phyloP scores from a whole-genome alignment of 768 basidiomycete species.

The Sporobolomyces roseus region DNA sequence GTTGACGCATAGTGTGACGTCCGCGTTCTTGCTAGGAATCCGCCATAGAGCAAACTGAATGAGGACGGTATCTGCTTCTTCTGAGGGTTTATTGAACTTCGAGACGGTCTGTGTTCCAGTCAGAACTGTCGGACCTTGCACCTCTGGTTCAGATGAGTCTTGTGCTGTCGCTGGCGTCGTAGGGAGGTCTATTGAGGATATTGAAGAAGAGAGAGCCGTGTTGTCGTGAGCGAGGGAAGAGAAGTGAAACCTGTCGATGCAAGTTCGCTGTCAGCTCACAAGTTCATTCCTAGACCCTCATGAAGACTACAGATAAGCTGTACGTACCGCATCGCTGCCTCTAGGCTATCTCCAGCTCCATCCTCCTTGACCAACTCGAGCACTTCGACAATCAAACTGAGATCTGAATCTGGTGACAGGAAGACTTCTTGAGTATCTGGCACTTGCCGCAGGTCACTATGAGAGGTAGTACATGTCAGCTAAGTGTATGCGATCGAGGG shows the following conservation, averaged over 20 bases:
- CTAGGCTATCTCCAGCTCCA: conserved; percentile 53
- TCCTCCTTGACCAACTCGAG: conserved; percentile 62
- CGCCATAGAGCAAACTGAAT: conserved; percentile 80
- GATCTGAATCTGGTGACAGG: conserved; percentile 62
- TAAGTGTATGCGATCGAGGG: conserved; percentile 36
- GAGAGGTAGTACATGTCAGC: not conserved
- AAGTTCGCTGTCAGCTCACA: too few species aligned
- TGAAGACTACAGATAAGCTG: too few species aligned
- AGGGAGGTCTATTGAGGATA: conserved; percentile 52
- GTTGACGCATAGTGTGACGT: conserved; percentile 81
- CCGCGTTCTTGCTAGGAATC: conserved; percentile 64
- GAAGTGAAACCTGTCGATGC: conserved; percentile 74
- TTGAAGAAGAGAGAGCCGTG: conserved; percentile 57
- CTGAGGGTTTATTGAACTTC: conserved; percentile 65
- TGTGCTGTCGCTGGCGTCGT: conserved; percentile 50
- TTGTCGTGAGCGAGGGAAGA: conserved; percentile 88
- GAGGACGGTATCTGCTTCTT: conserved; percentile 62
- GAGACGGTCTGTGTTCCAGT: conserved; percentile 65
- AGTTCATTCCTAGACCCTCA: too few species aligned
- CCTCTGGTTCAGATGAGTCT: conserved; percentile 52
- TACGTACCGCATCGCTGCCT: conserved; percentile 68
- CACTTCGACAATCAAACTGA: conserved; percentile 80
- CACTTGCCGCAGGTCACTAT: conserved; percentile 69
- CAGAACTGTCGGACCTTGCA: conserved; percentile 55
- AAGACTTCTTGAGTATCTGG: conserved; percentile 95